phyloP scores from a whole-genome alignment of 805 yeast genomes.

The Candida montana region DNA sequence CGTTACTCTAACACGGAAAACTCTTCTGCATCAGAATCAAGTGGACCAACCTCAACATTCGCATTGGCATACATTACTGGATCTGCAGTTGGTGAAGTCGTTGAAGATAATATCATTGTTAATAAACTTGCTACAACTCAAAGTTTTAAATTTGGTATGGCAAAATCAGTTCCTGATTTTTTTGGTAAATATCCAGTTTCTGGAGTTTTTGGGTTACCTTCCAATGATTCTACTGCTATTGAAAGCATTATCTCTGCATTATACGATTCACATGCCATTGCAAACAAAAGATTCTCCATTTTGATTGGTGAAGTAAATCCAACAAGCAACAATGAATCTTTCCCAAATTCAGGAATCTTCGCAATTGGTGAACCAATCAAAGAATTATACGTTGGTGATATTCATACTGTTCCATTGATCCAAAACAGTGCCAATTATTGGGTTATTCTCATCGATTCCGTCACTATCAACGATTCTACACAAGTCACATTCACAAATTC shows the following conservation, averaged over 20 bases:
- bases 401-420: constrained; percentile 36
- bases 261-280: constrained; percentile 30
- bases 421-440: constrained; percentile 39
- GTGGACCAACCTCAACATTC: constrained; percentile 31
- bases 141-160: constrained; percentile 48
- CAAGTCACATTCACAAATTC: constrained; percentile 29
- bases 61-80: constrained; percentile 50
- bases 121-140: constrained; percentile 29
- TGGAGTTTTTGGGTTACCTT: constrained; percentile 58
- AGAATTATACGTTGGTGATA: constrained; percentile 35
- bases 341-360: constrained; percentile 36
- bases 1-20: constrained; percentile 25
- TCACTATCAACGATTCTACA: constrained; percentile 30
- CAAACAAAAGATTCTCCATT: constrained; percentile 37
- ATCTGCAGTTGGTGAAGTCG: constrained; percentile 44
- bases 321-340: constrained; percentile 16
- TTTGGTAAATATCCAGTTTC: constrained; percentile 48
- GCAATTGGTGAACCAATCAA: constrained; percentile 37
- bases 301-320: constrained; percentile 32
- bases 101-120: constrained; percentile 30
- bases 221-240: constrained; percentile 32
- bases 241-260: constrained; percentile 39
- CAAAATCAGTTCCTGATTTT: constrained; percentile 45
- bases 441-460: constrained; percentile 40
- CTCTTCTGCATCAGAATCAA: constrained; percentile 8